These are phyloP conservation scores for Moricandia arvensis DNA, from an alignment of 345 rosid species.

Conservation along the genomic window DNA sequence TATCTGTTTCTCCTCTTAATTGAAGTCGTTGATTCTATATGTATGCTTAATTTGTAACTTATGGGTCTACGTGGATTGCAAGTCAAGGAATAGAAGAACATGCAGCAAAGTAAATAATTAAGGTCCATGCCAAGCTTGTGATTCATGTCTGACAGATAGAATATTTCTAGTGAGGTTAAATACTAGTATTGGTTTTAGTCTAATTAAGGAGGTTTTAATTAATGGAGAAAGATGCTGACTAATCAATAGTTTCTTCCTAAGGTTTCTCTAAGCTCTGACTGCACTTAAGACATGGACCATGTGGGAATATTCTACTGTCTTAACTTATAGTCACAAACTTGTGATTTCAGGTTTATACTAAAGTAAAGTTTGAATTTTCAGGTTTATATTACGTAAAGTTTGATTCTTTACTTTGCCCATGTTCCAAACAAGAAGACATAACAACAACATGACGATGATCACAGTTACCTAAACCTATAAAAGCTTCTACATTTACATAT, in stretches of 20 bases:
- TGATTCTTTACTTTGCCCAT: constrained; percentile 7
- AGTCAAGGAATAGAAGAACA: constrained; percentile 18
- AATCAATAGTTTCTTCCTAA: not conserved
- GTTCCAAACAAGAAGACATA: constrained; percentile 4
- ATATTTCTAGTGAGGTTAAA: constrained; percentile 30
- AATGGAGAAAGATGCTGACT: constrained; percentile 17
- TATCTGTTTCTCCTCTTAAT: constrained; percentile 12
- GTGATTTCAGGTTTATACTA: not conserved
- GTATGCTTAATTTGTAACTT: constrained; percentile 25
- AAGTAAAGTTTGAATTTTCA: not conserved
- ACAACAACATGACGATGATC: constrained; percentile 18
- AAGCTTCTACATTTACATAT: constrained; percentile 33
- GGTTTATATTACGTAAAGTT: not conserved
- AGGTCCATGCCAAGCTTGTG: not conserved
- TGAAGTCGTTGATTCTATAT: constrained; percentile 16
- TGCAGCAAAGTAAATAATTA: not conserved
- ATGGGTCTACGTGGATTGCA: constrained; percentile 6
- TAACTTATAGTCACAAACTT: not conserved
- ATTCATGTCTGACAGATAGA: not conserved
- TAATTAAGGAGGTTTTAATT: constrained; percentile 28
- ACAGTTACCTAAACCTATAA: constrained; percentile 5
- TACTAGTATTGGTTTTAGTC: constrained; percentile 18
- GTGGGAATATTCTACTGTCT: not conserved
- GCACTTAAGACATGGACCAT: not conserved
- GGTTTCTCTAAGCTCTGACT: not conserved